Percentiles rank a stretch among this genome's conserved stretches.
Conservation (phyloP, 345 rosid species). For the Arabidopsis arenosa region DNA sequence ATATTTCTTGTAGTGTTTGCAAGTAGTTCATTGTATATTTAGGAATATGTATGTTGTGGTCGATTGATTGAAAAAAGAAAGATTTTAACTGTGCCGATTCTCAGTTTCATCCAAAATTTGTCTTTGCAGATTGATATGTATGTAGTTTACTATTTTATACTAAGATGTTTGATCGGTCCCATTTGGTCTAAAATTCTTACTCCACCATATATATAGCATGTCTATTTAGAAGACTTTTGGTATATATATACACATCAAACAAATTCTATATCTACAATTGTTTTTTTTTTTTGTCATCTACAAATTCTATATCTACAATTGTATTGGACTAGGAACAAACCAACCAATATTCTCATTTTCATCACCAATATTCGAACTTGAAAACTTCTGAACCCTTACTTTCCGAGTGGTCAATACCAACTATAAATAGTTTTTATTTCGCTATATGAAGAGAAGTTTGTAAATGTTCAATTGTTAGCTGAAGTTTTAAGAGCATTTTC, state of each 20-base stretch:
- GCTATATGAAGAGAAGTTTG: background rate
- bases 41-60: slow-evolving; percentile 20
- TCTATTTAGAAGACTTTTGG: no score
- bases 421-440: no score
- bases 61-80: background rate
- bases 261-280: no score
- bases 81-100: background rate
- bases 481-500: background rate
- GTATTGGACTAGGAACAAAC: no score
- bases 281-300: no score
- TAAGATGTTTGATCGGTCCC: background rate
- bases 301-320: no score
- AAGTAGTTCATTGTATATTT: slow-evolving; percentile 17
- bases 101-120: slow-evolving; percentile 14
- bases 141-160: background rate
- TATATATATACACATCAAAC: no score
- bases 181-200: background rate
- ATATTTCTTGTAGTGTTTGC: background rate
- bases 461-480: background rate
- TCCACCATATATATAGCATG: background rate
- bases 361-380: no score
- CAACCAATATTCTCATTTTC: background rate
- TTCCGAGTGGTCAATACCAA: background rate
- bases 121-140: background rate
- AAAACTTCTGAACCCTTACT: no score